Conservation (phyloP, 2,329 filamentous ascomycete species). For the Fusarium pseudograminearum region DNA sequence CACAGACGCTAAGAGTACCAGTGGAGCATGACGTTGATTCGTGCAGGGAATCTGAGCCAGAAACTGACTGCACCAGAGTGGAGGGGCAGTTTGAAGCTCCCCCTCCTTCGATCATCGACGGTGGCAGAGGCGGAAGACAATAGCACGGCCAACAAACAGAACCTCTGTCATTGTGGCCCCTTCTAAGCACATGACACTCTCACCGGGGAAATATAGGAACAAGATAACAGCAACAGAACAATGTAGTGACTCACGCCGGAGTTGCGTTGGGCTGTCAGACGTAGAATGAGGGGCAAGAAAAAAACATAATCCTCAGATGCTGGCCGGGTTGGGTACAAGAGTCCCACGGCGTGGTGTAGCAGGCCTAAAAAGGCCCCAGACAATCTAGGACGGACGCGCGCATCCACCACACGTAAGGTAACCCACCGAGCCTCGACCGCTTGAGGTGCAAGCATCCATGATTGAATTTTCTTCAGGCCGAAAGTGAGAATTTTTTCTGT, state of each 20-base stretch:
- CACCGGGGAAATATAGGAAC: background rate
- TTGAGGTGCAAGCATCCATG: conserved; percentile 28
- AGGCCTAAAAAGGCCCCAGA: conserved; percentile 32
- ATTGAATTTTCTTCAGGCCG: conserved; percentile 43
- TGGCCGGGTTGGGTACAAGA: conserved; percentile 46
- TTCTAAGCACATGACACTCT: conserved; percentile 4
- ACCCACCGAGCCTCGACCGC: conserved; percentile 41
- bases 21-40: conserved; percentile 52
- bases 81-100: conserved; percentile 46
- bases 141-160: background rate
- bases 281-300: conserved; percentile 41
- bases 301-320: conserved; percentile 15
- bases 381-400: conserved; percentile 30
- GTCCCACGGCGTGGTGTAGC: conserved; percentile 31
- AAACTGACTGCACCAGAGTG: conserved; percentile 40
- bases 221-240: background rate
- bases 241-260: conserved; percentile 47
- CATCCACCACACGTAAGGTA: conserved; percentile 38
- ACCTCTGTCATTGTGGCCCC: background rate
- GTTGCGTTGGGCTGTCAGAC: conserved; percentile 46
- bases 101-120: conserved; percentile 38
- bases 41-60: conserved; percentile 42
- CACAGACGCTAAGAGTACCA: conserved; percentile 26
- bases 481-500: conserved; percentile 44
- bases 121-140: conserved; percentile 3